Percentiles rank a stretch among this genome's conserved stretches.
Evolutionary conservation across 1,284 basidiomycete species (phyloP).

Genomic region (Exsudoporus floridanus): DNA sequence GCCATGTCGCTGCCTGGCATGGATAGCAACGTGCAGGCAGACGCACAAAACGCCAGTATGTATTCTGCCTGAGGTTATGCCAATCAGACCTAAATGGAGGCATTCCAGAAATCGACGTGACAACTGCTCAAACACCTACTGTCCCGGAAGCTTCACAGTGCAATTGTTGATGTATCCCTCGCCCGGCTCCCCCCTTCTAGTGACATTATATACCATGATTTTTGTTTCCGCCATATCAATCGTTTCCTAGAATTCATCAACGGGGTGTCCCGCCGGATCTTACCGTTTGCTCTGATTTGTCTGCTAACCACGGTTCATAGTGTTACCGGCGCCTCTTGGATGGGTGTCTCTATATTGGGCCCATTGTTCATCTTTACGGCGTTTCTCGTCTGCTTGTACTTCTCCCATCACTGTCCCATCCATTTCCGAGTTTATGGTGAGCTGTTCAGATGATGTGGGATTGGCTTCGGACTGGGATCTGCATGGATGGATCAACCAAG

Average conservation of each 20-base stretch:
- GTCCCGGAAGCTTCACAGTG: constrained; percentile 79
- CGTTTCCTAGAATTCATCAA: constrained; percentile 13
- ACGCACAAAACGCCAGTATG: constrained; percentile 73
- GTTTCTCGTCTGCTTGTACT: constrained; percentile 72
- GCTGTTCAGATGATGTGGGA: constrained; percentile 75
- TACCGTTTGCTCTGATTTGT: constrained; percentile 5
- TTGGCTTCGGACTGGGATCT: constrained; percentile 69
- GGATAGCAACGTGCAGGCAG: constrained; percentile 76
- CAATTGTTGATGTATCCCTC: constrained; percentile 53
- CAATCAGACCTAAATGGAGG: constrained; percentile 7
- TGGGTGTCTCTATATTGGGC: constrained; percentile 80
- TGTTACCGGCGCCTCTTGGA: constrained; percentile 86
- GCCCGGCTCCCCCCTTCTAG: not conserved
- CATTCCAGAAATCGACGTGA: constrained; percentile 78
- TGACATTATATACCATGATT: constrained; percentile 34
- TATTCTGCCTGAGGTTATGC: constrained; percentile 10
- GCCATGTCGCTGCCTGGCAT: constrained; percentile 97
- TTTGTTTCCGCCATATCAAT: constrained; percentile 21
- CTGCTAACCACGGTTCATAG: constrained; percentile 85
- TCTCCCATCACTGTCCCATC: constrained; percentile 77
- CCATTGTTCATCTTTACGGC: constrained; percentile 86
- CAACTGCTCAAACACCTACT: constrained; percentile 57
- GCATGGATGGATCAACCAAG: constrained; percentile 11
- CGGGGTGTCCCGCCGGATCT: constrained; percentile 2
- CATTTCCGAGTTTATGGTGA: constrained; percentile 76